These are phyloP conservation scores for Platismatia glauca DNA, from an alignment of 495 filamentous ascomycete genomes.

Conservation along the genomic window DNA sequence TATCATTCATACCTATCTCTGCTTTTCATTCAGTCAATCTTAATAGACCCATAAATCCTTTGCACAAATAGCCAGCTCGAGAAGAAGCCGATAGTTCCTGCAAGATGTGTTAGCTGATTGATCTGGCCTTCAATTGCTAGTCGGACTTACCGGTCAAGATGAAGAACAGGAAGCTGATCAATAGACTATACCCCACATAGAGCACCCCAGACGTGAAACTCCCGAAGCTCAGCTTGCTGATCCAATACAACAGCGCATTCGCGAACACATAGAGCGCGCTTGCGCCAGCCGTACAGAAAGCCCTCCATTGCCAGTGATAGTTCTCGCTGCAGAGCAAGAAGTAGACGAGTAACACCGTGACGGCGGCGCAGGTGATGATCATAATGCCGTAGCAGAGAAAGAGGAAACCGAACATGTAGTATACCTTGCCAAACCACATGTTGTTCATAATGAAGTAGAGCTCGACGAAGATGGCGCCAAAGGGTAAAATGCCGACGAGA, in stretches of 20 bases:
- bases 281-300: slow-evolving; percentile 80
- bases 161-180: slow-evolving; percentile 86
- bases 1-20: not conserved
- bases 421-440: slow-evolving; percentile 95
- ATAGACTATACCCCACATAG: slow-evolving; percentile 84
- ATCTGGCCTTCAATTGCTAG: slow-evolving; percentile 3
- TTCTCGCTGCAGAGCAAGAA: slow-evolving; percentile 93
- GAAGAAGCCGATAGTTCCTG: slow-evolving; percentile 92
- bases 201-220: slow-evolving; percentile 78
- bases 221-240: slow-evolving; percentile 72
- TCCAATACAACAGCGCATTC: slow-evolving; percentile 81
- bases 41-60: slow-evolving; percentile 91
- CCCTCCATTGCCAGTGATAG: slow-evolving; percentile 97
- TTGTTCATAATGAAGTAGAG: slow-evolving; percentile 97
- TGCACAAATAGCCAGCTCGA: slow-evolving; percentile 87
- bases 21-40: slow-evolving; percentile 61
- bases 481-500: slow-evolving; percentile 83
- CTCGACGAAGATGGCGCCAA: slow-evolving; percentile 94
- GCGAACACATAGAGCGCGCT: slow-evolving; percentile 84
- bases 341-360: slow-evolving; percentile 87
- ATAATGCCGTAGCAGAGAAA: slow-evolving; percentile 97
- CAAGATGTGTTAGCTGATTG: slow-evolving; percentile 17
- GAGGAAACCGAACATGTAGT: slow-evolving; percentile 99
- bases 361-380: slow-evolving; percentile 89
- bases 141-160: slow-evolving; percentile 73